These are phyloP conservation scores for Apiospora kogelbergensis DNA, from an alignment of 2,329 filamentous ascomycete genomes.

Conservation along the genomic window DNA sequence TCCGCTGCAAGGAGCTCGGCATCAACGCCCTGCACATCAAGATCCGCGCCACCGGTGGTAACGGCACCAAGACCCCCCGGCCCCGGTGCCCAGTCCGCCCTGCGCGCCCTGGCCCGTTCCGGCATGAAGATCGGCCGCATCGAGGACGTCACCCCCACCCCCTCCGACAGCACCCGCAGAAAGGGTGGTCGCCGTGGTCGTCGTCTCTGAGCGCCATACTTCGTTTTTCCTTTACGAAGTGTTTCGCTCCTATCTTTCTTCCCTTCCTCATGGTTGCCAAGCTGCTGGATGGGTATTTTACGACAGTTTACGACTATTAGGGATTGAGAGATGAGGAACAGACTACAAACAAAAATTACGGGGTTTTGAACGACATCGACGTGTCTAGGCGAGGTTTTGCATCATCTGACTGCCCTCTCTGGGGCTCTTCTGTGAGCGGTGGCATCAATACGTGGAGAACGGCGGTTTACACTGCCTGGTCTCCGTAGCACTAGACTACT, in stretches of 20 bases:
- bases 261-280: neutral
- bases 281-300: conserved; percentile 9
- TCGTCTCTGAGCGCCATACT: conserved; percentile 77
- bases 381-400: conserved; percentile 14
- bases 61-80: conserved; percentile 99
- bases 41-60: conserved; percentile 99
- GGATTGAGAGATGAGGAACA: neutral
- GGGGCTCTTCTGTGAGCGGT: conserved; percentile 50
- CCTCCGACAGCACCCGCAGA: conserved; percentile 98
- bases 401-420: conserved; percentile 33
- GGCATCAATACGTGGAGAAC: conserved; percentile 66
- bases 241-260: neutral
- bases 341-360: conserved; percentile 25
- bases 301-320: conserved; percentile 6
- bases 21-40: conserved; percentile 99
- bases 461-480: conserved; percentile 39
- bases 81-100: conserved; percentile 97
- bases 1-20: conserved; percentile 72
- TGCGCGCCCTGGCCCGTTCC: conserved; percentile 96
- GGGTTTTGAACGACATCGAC: conserved; percentile 7
- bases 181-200: conserved; percentile 99
- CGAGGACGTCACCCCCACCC: conserved; percentile 98
- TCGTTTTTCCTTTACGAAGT: conserved; percentile 16
- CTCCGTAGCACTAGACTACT: conserved; percentile 18
- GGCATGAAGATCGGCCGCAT: conserved; percentile 99